phyloP scores from a whole-genome alignment of 2,329 filamentous ascomycete genomes.

The Botrytis squamosa region DNA sequence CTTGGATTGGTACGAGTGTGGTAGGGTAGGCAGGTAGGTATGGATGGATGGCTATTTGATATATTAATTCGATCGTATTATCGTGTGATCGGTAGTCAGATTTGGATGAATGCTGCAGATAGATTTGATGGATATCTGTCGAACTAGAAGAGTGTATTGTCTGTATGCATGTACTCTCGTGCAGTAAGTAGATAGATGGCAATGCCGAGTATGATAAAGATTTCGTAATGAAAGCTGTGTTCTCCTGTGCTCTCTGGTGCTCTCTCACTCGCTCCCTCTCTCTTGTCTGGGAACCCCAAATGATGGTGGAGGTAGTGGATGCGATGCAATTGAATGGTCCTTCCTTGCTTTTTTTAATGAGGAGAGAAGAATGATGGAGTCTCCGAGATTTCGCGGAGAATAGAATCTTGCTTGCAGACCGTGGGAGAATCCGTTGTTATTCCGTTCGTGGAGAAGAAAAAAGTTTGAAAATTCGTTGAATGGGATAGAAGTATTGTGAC shows the following conservation, averaged over 20 bases:
- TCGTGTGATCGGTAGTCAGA: background rate
- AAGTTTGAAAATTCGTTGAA: background rate
- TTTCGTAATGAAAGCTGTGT: slow-evolving; percentile 1
- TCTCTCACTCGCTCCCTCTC: background rate
- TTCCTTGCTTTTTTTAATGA: slow-evolving; percentile 8
- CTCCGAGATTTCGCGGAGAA: slow-evolving; percentile 5
- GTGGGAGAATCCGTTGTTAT: background rate
- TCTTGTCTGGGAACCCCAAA: background rate
- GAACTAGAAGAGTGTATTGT: background rate
- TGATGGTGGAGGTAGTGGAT: slow-evolving; percentile 4
- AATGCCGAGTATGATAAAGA: background rate
- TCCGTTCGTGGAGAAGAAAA: background rate
- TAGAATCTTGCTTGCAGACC: background rate
- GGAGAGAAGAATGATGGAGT: background rate
- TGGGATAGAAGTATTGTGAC: slow-evolving; percentile 7
- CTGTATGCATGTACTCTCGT: background rate
- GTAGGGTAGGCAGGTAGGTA: background rate
- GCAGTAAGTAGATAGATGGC: background rate
- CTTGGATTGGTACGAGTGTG: background rate
- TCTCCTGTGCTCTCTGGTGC: background rate
- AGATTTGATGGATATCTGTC: background rate
- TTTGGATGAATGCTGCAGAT: background rate
- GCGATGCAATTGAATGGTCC: background rate
- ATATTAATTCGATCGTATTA: background rate
- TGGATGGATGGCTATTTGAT: background rate